Conservation (phyloP, 305 asterid species). For the Coffea humblotiana region DNA sequence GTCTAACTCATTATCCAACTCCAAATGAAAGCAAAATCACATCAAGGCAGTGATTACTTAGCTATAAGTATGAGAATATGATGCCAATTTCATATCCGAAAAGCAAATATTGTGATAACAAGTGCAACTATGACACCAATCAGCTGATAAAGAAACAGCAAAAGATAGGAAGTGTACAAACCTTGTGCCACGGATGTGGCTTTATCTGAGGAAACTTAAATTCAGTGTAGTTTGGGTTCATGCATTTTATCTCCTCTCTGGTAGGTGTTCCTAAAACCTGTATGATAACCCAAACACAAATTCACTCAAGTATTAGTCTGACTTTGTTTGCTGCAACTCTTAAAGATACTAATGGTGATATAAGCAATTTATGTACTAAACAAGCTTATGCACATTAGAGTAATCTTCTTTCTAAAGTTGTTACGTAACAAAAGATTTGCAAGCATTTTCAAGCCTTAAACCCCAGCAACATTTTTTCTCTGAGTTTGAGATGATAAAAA, state of each 20-base stretch:
- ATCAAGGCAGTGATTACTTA: too few species aligned
- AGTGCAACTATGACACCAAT: too few species aligned
- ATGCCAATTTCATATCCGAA: too few species aligned
- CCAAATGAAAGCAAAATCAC: too few species aligned
- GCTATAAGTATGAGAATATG: too few species aligned
- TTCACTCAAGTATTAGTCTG: neutral
- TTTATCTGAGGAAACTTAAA: conserved; percentile 32
- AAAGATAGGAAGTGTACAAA: conserved; percentile 20
- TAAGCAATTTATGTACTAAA: neutral
- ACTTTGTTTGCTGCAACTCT: neutral
- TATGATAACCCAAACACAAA: conserved; percentile 18
- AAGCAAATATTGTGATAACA: too few species aligned
- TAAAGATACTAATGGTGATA: neutral
- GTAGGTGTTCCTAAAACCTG: conserved; percentile 99
- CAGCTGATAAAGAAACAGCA: neutral
- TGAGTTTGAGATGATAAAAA: neutral
- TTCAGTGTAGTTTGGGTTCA: conserved; percentile 30
- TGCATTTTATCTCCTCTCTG: conserved; percentile 77
- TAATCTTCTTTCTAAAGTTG: neutral
- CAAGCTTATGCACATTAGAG: neutral
- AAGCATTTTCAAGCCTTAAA: neutral
- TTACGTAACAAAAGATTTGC: neutral
- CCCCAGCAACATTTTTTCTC: neutral
- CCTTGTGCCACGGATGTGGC: conserved; percentile 47
- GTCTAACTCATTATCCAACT: too few species aligned